Percentiles rank a stretch among this genome's conserved stretches.
Evolutionary conservation across 2,329 filamentous ascomycete species (phyloP).

Genomic region (Cercospora beticola): DNA sequence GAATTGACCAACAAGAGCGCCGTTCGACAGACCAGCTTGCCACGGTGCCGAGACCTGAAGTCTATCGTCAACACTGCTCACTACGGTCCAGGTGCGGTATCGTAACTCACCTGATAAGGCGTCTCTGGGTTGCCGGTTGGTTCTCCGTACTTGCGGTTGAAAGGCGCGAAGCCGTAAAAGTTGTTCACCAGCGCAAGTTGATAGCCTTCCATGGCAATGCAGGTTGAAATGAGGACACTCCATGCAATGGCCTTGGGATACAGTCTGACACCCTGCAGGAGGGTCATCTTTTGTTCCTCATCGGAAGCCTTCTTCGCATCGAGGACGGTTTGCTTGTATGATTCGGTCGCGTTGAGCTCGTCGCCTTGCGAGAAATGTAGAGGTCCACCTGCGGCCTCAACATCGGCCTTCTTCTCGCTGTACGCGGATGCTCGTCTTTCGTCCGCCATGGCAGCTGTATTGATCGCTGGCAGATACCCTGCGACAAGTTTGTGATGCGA

Average conservation of each 20-base stretch:
- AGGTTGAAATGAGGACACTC: constrained; percentile 84
- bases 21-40: constrained; percentile 51
- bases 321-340: constrained; percentile 36
- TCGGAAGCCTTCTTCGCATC: constrained; percentile 49
- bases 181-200: constrained; percentile 80
- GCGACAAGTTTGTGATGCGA: background rate
- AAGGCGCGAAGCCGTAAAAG: constrained; percentile 60
- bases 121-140: constrained; percentile 39
- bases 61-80: constrained; percentile 25
- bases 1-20: constrained; percentile 48
- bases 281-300: constrained; percentile 52
- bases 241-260: constrained; percentile 86
- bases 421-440: background rate
- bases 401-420: constrained; percentile 4
- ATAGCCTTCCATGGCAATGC: constrained; percentile 89
- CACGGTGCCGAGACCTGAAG: constrained; percentile 46
- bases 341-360: constrained; percentile 32
- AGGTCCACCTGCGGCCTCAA: constrained; percentile 15
- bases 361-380: constrained; percentile 33
- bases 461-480: background rate
- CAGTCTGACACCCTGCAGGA: constrained; percentile 72
- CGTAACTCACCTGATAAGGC: constrained; percentile 19
- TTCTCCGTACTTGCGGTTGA: constrained; percentile 47
- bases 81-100: background rate
- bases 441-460: constrained; percentile 6